These are phyloP conservation scores for Acanthamoeba culbertsoni DNA, from an alignment of 208 protist species.

Conservation along the genomic window DNA sequence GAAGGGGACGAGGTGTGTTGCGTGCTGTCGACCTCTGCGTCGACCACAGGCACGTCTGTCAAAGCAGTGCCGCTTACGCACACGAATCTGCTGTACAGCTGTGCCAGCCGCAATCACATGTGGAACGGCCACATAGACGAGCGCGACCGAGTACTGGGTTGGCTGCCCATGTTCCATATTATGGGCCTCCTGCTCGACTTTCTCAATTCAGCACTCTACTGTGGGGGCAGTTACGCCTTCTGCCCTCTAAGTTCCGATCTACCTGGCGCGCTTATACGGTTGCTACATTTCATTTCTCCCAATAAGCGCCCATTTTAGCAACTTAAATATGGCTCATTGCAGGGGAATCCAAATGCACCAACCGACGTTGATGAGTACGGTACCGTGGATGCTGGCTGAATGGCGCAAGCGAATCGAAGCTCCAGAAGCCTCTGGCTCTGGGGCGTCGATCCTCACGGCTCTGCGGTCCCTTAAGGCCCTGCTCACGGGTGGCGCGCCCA, in stretches of 20 bases:
- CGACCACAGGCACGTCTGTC: slow-evolving; percentile 45
- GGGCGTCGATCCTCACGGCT: neutral
- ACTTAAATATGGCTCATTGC: neutral
- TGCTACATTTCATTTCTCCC: neutral
- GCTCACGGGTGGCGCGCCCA: slow-evolving; percentile 28
- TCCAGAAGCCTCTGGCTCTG: neutral
- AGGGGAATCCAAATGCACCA: neutral
- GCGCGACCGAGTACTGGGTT: slow-evolving; percentile 1
- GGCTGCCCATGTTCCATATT: slow-evolving; percentile 55
- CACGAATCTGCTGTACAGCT: slow-evolving; percentile 46
- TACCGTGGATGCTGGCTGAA: slow-evolving; percentile 49
- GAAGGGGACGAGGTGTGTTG: slow-evolving; percentile 27
- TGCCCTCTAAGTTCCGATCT: neutral
- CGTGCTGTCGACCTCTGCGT: slow-evolving; percentile 36
- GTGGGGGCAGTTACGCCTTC: slow-evolving; percentile 40
- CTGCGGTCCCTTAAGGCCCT: slow-evolving; percentile 28
- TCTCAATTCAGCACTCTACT: slow-evolving; percentile 56
- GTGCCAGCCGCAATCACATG: slow-evolving; percentile 47
- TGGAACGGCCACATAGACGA: slow-evolving; percentile 23
- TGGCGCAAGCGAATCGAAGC: slow-evolving; percentile 35
- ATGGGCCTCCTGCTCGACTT: slow-evolving; percentile 53
- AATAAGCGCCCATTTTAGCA: neutral
- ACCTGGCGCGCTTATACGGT: neutral
- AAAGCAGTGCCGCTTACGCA: slow-evolving; percentile 39
- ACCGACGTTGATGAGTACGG: slow-evolving; percentile 29